These are phyloP conservation scores for Mucor circinelloides DNA, from an alignment of 371 early-diverging fungal species.

Conservation along the genomic window DNA sequence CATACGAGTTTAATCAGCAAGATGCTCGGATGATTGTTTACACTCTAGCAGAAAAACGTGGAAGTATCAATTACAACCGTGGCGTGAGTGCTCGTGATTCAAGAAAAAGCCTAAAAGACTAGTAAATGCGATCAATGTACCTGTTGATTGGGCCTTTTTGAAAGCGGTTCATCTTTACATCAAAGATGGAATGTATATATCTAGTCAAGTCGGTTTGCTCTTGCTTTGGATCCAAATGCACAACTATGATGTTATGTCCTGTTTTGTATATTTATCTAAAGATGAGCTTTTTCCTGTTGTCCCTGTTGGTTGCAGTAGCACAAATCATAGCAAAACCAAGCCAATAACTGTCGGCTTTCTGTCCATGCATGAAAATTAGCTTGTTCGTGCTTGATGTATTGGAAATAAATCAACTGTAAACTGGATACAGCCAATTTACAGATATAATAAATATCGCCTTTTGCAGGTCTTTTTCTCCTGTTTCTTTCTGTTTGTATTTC, in stretches of 20 bases:
- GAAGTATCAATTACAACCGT: background rate
- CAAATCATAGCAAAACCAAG: background rate
- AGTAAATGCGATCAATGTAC: background rate
- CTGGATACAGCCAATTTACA: background rate
- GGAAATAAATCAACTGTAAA: background rate
- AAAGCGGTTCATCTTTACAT: background rate
- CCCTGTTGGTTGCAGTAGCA: background rate
- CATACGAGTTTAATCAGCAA: background rate
- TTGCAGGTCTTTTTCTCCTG: background rate
- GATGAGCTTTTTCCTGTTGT: background rate
- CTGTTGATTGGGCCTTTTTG: background rate
- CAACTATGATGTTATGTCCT: background rate
- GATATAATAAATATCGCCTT: background rate
- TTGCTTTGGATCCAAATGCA: background rate
- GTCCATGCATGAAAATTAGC: background rate
- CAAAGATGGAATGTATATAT: background rate
- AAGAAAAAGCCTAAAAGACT: background rate
- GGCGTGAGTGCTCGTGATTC: background rate
- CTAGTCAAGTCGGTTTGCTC: background rate
- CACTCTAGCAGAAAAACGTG: background rate
- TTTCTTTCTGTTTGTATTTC: background rate
- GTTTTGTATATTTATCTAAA: background rate
- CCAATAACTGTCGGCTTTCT: background rate
- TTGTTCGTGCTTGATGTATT: background rate
- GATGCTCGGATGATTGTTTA: background rate